Base-by-base conservation (phyloP, 2,329 filamentous ascomycete species). In the Aspergillus phoenicis region DNA sequence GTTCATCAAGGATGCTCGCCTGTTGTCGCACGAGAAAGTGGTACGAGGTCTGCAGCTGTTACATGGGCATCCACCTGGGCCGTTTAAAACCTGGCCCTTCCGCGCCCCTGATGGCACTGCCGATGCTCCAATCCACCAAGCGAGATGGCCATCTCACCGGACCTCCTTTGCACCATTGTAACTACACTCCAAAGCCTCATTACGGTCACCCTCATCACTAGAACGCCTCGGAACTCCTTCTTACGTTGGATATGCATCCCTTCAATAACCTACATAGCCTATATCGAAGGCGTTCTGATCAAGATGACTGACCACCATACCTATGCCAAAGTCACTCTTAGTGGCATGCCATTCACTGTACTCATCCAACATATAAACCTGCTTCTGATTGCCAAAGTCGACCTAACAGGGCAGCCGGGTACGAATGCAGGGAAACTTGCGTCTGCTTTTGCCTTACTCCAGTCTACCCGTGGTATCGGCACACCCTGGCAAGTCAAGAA, bases 401-500 rank as follows among this genome's bases (percentile, higher is more conserved):
- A 58, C 10, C 17, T 58, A 3, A 36, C 33, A 5, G 30, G 17
- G 17, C 22, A 45, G 13, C 38, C 13, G 5, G 22, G 22, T 13
- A 28, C 20, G 2, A 13, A 17, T 13, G 20, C 3, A 15, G 17
- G 11, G 38, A 26, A 38, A 43, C 15, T 45, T 5, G n/a, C n/a
- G n/a, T 24, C 24, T 20, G 57, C 57, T 1, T 30, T 24, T 8
- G 30, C 52, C 8, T 13, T 66, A 0, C 20, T 70, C 8, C 41
- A 61, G 5, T 61, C 57, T 22, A 36, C 59, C 3, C 67, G 70
- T 10, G 71, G 64, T 1, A 52, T 73, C 4, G 59, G 61, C 8
- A 72, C 69, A 3, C 54, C 62, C 22, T 64, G 68, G 56, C 64
- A 70, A 11, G 60, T 58, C 8, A 73, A 66, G 53, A 68, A 68